Base-by-base conservation (phyloP, 2,329 filamentous ascomycete species). In the Cercospora brassicicola region DNA sequence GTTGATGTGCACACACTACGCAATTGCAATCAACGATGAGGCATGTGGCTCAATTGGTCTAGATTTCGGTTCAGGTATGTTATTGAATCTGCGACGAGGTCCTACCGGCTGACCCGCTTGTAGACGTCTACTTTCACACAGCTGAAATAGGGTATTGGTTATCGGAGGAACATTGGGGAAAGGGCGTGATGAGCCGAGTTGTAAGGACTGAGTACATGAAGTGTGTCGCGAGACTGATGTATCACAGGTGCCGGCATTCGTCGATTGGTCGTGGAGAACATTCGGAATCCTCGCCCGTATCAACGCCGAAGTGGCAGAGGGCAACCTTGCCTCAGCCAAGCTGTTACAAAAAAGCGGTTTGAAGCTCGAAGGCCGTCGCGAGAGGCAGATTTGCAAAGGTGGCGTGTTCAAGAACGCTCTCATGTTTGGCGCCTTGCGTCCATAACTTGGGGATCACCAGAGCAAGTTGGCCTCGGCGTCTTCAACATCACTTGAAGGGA, bases 91-190 rank as follows among this genome's bases (percentile, higher is more conserved):
- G 11, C 8, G 9, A 26, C 8, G 31, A 11, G 18, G 5, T 13
- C 5, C 51, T 8, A 9, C 23, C 33, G 7, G 51, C 55, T 30
- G 11, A 36, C 31, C 20, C n/a, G 23, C 31, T 15, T 20, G n/a
- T 48, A 33, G 80, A 81, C 65, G 72, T 80, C 15, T 73, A 76
- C 15, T 70, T 77, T 4, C 79, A 80, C 64, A 75, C 73, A 1
- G 81, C 78, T 0, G 79, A 82, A 66, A 59, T 83, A 1, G 81
- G 81, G 9, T 83, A 80, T 72, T 83, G 81, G 82, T 65, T 83
- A 10, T 77, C 75, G 15, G 78, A 80, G 63, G 67, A 69, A 31
- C 73, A 74, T 39, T 79, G 79, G 79, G 79, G 81, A 0, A 65
- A 71, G 23, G 73, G 71, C 11, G 23, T 63, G 36, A 64, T 64